Evolutionary conservation across 495 filamentous ascomycete genomes (phyloP), one percentile per base, ranked within the genome.

Genomic region (Talaromyces liani): DNA sequence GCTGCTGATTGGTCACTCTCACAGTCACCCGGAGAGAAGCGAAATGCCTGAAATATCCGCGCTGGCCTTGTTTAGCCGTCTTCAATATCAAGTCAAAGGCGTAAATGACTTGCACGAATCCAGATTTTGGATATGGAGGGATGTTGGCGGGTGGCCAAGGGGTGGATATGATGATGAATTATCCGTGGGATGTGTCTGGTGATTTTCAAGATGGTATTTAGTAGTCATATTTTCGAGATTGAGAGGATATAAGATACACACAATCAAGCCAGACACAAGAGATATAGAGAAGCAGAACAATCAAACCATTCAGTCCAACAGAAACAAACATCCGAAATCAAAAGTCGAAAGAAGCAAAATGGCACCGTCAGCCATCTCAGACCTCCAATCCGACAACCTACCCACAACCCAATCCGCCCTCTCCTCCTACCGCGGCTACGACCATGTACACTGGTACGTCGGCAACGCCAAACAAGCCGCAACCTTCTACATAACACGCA

Each of bases 391-490:
- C 16, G 39, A 18, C 9, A 29, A 10, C 14, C 41, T 62, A 25
- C 60, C 60, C 10, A 33, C 60, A 49, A 54, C 39, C 60, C 34
- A 29, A n/a, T 34, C 29, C 29, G 45, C 39, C 18, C 60, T 78
- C 20, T 69, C 83, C 62, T 84, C 82, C 70, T 94, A 92, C 76
- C 82, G 83, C 25, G 91, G 91, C 71, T 96, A 96, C 69, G 88
- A 94, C 77, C 89, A 95, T 71, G 81, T 95, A 55, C 88, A 89
- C 69, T 97, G 92, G 92, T 97, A 90, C 73, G 93, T 97, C 6
- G 91, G 91, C 68, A 97, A 97, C 75, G 93, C 93, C 68, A 96
- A 96, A 77, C 92, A 96, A 81, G 90, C 90, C 0, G 91, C 91
- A 49, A 82, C 85, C 58, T 96, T 88, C 79, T 96, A 94, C 77